Evolutionary conservation across 2,329 filamentous ascomycete species (phyloP).

Genomic region (Dactylellina drechsleri): DNA sequence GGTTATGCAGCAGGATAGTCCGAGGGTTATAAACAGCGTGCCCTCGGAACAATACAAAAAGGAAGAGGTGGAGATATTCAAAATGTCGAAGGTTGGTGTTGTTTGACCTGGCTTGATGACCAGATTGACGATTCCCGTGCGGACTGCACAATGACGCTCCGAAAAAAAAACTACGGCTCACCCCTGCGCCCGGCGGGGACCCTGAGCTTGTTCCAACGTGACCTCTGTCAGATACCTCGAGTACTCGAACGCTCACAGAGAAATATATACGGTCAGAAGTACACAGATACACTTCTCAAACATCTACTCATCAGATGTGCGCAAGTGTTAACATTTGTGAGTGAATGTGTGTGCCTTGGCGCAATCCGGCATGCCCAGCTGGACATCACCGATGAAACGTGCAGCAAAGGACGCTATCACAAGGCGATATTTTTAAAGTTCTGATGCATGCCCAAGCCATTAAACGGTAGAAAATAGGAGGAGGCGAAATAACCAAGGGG

Average conservation of each 20-base stretch:
- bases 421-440: slow-evolving; percentile 9
- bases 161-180: neutral
- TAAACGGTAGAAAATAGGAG: no score
- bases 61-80: no score
- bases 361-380: slow-evolving; percentile 11
- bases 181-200: neutral
- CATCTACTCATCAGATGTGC: no score
- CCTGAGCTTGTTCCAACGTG: neutral
- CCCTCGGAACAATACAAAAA: no score
- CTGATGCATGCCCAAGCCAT: neutral
- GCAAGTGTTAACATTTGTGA: neutral
- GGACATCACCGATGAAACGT: slow-evolving; percentile 13
- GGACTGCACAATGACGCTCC: slow-evolving; percentile 21
- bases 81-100: no score
- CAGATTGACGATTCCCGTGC: slow-evolving; percentile 9
- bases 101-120: slow-evolving; percentile 17
- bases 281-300: neutral
- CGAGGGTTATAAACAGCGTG: no score
- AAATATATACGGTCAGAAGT: neutral
- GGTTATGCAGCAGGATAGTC: no score
- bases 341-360: slow-evolving; percentile 9
- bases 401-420: slow-evolving; percentile 11
- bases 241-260: neutral
- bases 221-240: neutral
- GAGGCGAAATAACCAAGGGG: no score